phyloP scores from a whole-genome alignment of 371 early-diverging fungal genomes.

The Haplosporangium sp. region DNA sequence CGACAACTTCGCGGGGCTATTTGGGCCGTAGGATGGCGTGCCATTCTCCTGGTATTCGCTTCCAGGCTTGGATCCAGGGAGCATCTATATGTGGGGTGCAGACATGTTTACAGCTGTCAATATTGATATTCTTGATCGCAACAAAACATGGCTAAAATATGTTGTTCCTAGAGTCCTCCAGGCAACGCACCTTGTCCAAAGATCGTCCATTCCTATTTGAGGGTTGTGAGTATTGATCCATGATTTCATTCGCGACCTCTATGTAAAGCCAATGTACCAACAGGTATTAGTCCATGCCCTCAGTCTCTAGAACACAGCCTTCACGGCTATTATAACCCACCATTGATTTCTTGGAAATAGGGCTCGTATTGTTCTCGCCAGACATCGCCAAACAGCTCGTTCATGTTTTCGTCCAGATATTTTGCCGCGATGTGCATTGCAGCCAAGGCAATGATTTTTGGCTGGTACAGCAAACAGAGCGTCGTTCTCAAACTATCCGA shows the following conservation, averaged over 20 bases:
- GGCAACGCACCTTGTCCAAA: slow-evolving; percentile 26
- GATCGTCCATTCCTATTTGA: slow-evolving; percentile 34
- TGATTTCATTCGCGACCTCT: slow-evolving; percentile 55
- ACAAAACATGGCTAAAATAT: not conserved
- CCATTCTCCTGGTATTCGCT: slow-evolving; percentile 54
- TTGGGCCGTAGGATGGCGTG: slow-evolving; percentile 43
- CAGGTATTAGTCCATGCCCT: not conserved
- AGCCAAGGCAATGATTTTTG: slow-evolving; percentile 57
- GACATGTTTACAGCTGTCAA: not conserved
- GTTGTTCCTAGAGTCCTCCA: no score
- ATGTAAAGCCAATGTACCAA: not conserved
- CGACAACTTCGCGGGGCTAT: slow-evolving; percentile 54
- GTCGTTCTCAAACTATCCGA: slow-evolving; percentile 55
- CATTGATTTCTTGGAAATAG: slow-evolving; percentile 35
- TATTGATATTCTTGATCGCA: not conserved
- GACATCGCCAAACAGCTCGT: slow-evolving; percentile 39
- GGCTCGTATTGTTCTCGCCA: slow-evolving; percentile 53
- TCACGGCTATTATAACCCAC: not conserved
- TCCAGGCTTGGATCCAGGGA: slow-evolving; percentile 53
- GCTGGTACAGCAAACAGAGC: slow-evolving; percentile 57
- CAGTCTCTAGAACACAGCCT: not conserved
- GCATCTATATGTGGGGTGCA: slow-evolving; percentile 17
- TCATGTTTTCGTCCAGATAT: slow-evolving; percentile 54
- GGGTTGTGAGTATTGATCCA: slow-evolving; percentile 50
- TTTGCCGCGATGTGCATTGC: slow-evolving; percentile 57